A percentile compares a stretch with the other conserved stretches of the same genome.
Conservation (phyloP, 2,329 filamentous ascomycete genomes). For the Pseudogymnoascus verrucosus region DNA sequence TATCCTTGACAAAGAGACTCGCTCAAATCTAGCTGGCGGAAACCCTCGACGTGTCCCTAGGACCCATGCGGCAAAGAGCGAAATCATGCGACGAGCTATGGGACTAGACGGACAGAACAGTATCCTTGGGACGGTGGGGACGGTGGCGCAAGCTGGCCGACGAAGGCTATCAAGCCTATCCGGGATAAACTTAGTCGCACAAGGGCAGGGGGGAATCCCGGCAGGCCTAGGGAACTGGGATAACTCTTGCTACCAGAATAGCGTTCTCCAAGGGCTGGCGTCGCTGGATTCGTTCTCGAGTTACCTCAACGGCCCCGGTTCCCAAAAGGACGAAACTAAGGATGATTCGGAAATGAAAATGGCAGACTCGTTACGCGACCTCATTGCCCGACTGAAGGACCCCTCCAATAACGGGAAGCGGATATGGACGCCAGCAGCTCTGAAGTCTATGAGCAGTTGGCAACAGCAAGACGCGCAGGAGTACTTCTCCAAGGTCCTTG, state of each 20-base stretch:
- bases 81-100: constrained; percentile 55
- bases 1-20: constrained; percentile 38
- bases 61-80: constrained; percentile 53
- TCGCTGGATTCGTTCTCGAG: constrained; percentile 61
- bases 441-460: constrained; percentile 92
- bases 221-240: constrained; percentile 81
- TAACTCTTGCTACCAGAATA: constrained; percentile 98
- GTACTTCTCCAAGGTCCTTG: constrained; percentile 85
- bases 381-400: constrained; percentile 65
- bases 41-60: constrained; percentile 26
- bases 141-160: constrained; percentile 50
- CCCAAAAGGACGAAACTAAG: constrained; percentile 5
- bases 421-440: constrained; percentile 70
- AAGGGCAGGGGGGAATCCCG: constrained; percentile 37
- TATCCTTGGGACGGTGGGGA: constrained; percentile 41
- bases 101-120: constrained; percentile 44
- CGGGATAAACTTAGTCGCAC: constrained; percentile 31
- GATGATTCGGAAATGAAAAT: constrained; percentile 22
- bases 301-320: constrained; percentile 48
- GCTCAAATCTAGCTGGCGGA: constrained; percentile 9
- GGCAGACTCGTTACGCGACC: constrained; percentile 36
- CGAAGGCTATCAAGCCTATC: constrained; percentile 44
- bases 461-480: constrained; percentile 97
- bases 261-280: constrained; percentile 77
- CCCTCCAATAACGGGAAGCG: constrained; percentile 63